phyloP scores from a whole-genome alignment of 192 early-diverging fungal species.

The Linderina pennispora region DNA sequence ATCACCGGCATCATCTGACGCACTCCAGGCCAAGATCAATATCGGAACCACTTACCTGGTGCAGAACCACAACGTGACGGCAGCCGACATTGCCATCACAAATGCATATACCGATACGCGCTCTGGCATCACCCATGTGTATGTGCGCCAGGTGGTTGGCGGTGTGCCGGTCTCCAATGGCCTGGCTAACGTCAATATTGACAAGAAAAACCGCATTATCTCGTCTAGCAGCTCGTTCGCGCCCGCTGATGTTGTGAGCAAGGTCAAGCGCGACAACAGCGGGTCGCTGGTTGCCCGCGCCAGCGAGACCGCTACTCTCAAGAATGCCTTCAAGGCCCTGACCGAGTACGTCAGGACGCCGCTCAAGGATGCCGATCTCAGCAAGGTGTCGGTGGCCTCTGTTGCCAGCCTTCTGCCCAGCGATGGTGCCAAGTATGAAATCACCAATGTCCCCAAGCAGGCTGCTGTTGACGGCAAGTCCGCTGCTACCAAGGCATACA shows the following conservation, averaged over 20 bases:
- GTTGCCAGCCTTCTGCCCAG: slow-evolving; percentile 41
- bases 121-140: slow-evolving; percentile 56
- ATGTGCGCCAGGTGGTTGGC: slow-evolving; percentile 51
- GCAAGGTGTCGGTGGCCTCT: slow-evolving; percentile 60
- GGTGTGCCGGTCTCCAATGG: slow-evolving; percentile 56
- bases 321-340: slow-evolving; percentile 27
- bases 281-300: slow-evolving; percentile 1
- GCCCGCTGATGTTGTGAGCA: background rate
- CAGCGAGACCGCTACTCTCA: background rate
- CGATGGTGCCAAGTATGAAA: background rate
- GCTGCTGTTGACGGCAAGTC: background rate
- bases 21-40: background rate
- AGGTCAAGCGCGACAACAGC: background rate
- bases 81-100: background rate
- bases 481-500: background rate
- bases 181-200: slow-evolving; percentile 56
- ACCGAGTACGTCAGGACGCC: slow-evolving; percentile 71
- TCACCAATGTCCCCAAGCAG: slow-evolving; percentile 1
- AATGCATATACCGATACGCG: slow-evolving; percentile 29
- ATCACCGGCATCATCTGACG: background rate
- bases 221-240: slow-evolving; percentile 42
- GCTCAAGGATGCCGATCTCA: slow-evolving; percentile 56
- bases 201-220: slow-evolving; percentile 28
- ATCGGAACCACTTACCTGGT: background rate
- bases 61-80: background rate